A percentile compares a stretch with the other conserved stretches of the same genome.
phyloP scores from a whole-genome alignment of 192 early-diverging fungal genomes.

The Fimicolochytrium jonesii region DNA sequence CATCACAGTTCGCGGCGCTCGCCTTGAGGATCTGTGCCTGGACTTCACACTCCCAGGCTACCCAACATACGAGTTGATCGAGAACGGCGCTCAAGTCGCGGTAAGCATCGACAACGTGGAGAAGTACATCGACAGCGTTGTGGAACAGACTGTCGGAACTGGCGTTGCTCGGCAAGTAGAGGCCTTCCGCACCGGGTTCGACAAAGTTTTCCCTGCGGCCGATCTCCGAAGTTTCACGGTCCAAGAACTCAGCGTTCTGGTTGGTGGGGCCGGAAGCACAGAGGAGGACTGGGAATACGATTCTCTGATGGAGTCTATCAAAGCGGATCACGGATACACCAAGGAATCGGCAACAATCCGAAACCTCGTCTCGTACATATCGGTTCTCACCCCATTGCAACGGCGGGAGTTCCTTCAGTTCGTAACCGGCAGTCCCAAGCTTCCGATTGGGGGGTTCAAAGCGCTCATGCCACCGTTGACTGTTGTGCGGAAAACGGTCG shows the following conservation, averaged over 20 bases:
- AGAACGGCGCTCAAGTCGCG: slow-evolving; percentile 54
- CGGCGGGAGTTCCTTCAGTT: slow-evolving; percentile 79
- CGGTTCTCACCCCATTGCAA: slow-evolving; percentile 52
- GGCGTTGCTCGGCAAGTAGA: slow-evolving; percentile 67
- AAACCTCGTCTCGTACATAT: slow-evolving; percentile 66
- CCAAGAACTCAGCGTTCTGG: slow-evolving; percentile 65
- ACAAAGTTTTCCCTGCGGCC: slow-evolving; percentile 68
- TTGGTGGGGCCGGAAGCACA: slow-evolving; percentile 49
- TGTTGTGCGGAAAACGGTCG: slow-evolving; percentile 76
- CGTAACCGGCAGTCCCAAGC: slow-evolving; percentile 81
- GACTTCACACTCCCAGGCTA: slow-evolving; percentile 88
- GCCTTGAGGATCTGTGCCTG: slow-evolving; percentile 59
- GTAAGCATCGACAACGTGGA: slow-evolving; percentile 83
- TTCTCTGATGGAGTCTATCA: slow-evolving; percentile 62
- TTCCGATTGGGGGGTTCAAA: slow-evolving; percentile 89
- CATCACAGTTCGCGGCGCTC: slow-evolving; percentile 49
- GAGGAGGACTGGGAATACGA: slow-evolving; percentile 74
- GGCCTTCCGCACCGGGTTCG: slow-evolving; percentile 81
- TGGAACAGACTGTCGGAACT: slow-evolving; percentile 57
- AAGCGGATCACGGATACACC: slow-evolving; percentile 82
- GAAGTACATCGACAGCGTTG: slow-evolving; percentile 65
- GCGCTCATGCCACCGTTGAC: slow-evolving; percentile 77
- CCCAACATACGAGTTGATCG: slow-evolving; percentile 62
- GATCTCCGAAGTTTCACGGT: slow-evolving; percentile 67
- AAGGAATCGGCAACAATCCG: slow-evolving; percentile 63